Base-by-base conservation (phyloP, 306 rosid genomes). In the Malus fusca region DNA sequence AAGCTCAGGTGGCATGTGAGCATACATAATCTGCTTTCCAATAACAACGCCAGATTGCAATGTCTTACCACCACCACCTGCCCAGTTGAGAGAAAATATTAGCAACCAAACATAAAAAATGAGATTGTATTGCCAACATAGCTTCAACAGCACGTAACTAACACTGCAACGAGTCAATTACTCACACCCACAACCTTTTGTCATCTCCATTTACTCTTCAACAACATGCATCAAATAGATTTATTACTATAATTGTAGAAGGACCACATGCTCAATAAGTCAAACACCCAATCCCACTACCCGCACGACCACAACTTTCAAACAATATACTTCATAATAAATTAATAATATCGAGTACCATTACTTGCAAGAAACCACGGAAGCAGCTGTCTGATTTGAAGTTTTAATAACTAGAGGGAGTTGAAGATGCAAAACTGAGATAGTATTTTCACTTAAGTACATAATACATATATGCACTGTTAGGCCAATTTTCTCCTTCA, bases 1-100 rank as follows among this genome's bases (percentile, higher is more conserved):
- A 82, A 95, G 97, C 89, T 95, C 99, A 1, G 99, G 92, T 74
- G 99, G 99, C 82, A 95, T 85, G 73, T 87, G 88, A 77, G 84
- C 97, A 83, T 88, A 85, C 42, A 80, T 87, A 12, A 89, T 91
- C 77, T 87, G 72, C 79, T 84, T 92, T 76, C 68, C 75, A 76
- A 30, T 64, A 80, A 40, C 21, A 48, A 15, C 1, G 3, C 55
- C 55, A 48, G 55, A 48, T 48, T 48, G 55, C 21, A 48, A 48
- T 5, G 21, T 48, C 55, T 48, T 85, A 25, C 77, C 82, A 65
- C 46, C 53, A 43, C 58, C 80, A 80, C 81, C 97, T 89, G 84
- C 75, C 60, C 63, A 69, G 58, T 56, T 42, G 19, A 53, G 44
- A 51, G 76, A 79, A 80, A 77, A 70, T 51, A 76, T 72, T 53